phyloP scores from a whole-genome alignment of 2,329 filamentous ascomycete genomes.

The Diaporthe humulicola region DNA sequence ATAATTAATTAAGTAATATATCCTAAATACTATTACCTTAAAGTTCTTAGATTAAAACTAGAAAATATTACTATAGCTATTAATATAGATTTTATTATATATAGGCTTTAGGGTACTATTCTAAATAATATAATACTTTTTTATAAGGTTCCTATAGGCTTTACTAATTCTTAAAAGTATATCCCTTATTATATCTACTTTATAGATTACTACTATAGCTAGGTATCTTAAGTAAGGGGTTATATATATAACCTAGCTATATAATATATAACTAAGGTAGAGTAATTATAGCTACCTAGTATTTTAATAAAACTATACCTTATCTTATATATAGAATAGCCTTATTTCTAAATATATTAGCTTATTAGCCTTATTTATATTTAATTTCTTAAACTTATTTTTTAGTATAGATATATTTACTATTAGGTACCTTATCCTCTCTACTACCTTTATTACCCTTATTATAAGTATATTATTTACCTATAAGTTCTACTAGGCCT shows the following conservation, averaged over 20 bases:
- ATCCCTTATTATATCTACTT: not conserved
- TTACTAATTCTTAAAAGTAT: not conserved
- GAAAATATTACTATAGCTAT: not conserved
- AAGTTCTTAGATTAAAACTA: not conserved
- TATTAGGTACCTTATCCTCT: accelerated
- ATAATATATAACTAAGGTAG: not conserved
- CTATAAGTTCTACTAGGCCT: not conserved
- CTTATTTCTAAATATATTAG: not conserved
- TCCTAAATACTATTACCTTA: no score
- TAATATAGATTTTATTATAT: not conserved
- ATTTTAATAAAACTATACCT: not conserved
- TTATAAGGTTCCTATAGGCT: not conserved
- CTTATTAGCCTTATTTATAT: not conserved
- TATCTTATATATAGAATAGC: not conserved
- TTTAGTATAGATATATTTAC: not conserved
- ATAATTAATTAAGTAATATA: not conserved
- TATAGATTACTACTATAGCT: not conserved
- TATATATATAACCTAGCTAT: not conserved
- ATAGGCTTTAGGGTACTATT: not conserved
- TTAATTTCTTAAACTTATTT: not conserved
- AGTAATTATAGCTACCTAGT: not conserved
- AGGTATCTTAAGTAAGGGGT: not conserved
- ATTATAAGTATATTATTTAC: not conserved
- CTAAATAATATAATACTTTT: not conserved
- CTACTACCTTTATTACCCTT: not conserved